These are phyloP conservation scores for Scenedesmus sp. DNA, from an alignment of 163 green algal genomes.

Conservation along the genomic window DNA sequence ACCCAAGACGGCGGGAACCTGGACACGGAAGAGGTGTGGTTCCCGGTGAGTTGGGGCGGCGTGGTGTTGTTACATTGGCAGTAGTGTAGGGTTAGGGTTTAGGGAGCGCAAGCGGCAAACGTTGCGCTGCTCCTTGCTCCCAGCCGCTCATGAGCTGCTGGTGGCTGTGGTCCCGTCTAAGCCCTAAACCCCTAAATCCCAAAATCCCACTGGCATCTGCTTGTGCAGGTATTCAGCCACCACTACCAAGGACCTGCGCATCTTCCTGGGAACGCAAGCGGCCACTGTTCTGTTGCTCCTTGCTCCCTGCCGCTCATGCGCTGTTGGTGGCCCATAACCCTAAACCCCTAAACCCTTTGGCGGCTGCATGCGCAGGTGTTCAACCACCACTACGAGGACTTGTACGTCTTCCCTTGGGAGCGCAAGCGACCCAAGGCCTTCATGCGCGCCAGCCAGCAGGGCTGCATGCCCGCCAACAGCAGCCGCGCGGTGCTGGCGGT, in stretches of 20 bases:
- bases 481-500: conserved; percentile 64
- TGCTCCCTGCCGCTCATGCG: too few species aligned
- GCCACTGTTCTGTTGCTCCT: too few species aligned
- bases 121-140: too few species aligned
- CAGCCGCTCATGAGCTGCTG: too few species aligned
- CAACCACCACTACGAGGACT: conserved; percentile 61
- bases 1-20: conserved; percentile 32
- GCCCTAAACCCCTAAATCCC: too few species aligned
- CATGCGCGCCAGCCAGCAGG: conserved; percentile 71
- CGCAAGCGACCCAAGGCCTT: conserved; percentile 68
- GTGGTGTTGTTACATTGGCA: too few species aligned
- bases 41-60: conserved; percentile 52
- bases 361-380: conserved; percentile 51
- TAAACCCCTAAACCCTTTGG: too few species aligned
- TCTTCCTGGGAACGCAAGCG: neutral
- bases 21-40: conserved; percentile 50
- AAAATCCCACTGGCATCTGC: neutral
- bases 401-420: conserved; percentile 64
- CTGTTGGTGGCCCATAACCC: too few species aligned
- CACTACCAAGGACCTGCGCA: neutral
- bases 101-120: conserved; percentile 50
- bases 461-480: conserved; percentile 62
- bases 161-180: too few species aligned
- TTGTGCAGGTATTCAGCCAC: neutral
- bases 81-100: too few species aligned